phyloP scores from a whole-genome alignment of 352 stramenopile genomes.

The Peronospora destructor region DNA sequence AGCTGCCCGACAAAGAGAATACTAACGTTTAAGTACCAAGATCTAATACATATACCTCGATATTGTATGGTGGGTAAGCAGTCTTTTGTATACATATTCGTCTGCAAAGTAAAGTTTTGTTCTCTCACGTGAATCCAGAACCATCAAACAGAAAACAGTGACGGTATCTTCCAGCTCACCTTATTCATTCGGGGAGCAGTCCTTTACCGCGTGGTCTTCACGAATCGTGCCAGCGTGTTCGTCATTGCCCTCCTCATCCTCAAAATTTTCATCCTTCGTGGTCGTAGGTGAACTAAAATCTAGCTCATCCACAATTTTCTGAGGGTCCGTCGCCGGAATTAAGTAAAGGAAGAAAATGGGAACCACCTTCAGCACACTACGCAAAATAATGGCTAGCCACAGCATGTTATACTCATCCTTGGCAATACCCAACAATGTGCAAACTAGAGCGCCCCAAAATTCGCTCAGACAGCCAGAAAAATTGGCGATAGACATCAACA shows the following conservation, averaged over 20 bases:
- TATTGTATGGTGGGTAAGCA: neutral
- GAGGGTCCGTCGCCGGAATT: slow-evolving; percentile 65
- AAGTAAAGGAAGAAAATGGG: slow-evolving; percentile 87
- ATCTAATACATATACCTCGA: slow-evolving; percentile 4
- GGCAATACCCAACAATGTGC: slow-evolving; percentile 81
- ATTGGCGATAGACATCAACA: slow-evolving; percentile 97
- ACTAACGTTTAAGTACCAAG: slow-evolving; percentile 22
- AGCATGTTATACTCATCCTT: slow-evolving; percentile 90
- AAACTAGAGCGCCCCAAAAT: slow-evolving; percentile 89
- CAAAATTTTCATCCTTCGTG: slow-evolving; percentile 7
- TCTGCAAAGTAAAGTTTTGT: too few relatives aligned
- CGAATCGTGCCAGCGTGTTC: slow-evolving; percentile 33
- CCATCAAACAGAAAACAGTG: slow-evolving; percentile 21
- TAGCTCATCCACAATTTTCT: slow-evolving; percentile 67
- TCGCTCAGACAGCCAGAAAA: slow-evolving; percentile 89
- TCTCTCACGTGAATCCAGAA: too few relatives aligned
- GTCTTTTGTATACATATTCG: neutral
- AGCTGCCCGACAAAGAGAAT: slow-evolving; percentile 16
- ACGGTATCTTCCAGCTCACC: slow-evolving; percentile 17
- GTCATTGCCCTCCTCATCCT: slow-evolving; percentile 26
- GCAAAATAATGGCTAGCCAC: slow-evolving; percentile 86
- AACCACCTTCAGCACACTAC: slow-evolving; percentile 87
- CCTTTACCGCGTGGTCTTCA: slow-evolving; percentile 38
- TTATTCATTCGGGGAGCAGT: slow-evolving; percentile 29
- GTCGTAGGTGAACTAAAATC: slow-evolving; percentile 34